phyloP scores from a whole-genome alignment of 2,329 filamentous ascomycete species.

The Helotiales sp. region DNA sequence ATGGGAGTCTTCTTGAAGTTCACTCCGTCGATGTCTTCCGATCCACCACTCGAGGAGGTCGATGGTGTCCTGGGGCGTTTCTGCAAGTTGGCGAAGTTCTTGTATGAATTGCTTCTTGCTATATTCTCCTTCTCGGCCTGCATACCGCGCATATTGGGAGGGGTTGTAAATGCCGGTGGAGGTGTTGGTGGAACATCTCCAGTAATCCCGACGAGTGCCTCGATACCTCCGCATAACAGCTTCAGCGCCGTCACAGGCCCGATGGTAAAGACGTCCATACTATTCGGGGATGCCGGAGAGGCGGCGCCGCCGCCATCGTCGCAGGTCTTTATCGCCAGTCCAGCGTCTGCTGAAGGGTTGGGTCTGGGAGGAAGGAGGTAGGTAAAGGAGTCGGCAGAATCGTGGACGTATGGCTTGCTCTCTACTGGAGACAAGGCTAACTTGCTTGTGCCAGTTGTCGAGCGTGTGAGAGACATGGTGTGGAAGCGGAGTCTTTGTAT shows the following conservation, averaged over 20 bases:
- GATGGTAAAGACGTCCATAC: constrained; percentile 74
- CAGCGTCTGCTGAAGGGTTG: constrained; percentile 40
- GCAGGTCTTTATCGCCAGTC: constrained; percentile 33
- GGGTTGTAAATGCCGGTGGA: constrained; percentile 64
- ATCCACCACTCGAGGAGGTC: constrained; percentile 33
- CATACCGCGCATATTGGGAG: constrained; percentile 69
- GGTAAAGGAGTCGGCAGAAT: constrained; percentile 37
- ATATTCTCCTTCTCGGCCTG: constrained; percentile 66
- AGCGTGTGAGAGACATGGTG: constrained; percentile 29
- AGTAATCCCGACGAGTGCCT: constrained; percentile 72
- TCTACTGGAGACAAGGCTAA: constrained; percentile 18
- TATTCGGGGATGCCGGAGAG: constrained; percentile 44
- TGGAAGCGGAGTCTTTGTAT: background rate
- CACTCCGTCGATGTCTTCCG: constrained; percentile 58
- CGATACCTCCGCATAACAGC: constrained; percentile 74
- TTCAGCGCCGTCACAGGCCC: constrained; percentile 76
- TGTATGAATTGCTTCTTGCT: constrained; percentile 61
- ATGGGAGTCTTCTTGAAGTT: constrained; percentile 49
- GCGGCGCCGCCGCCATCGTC: constrained; percentile 38
- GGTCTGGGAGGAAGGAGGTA: constrained; percentile 40
- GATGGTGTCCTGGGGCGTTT: constrained; percentile 39
- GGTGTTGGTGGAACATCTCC: constrained; percentile 84
- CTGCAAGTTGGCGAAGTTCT: constrained; percentile 38
- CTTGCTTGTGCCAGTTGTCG: constrained; percentile 2
- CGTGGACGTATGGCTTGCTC: constrained; percentile 39